Evolutionary conservation across 257 asterid species (phyloP).

Genomic region (Gentiana straminea): DNA sequence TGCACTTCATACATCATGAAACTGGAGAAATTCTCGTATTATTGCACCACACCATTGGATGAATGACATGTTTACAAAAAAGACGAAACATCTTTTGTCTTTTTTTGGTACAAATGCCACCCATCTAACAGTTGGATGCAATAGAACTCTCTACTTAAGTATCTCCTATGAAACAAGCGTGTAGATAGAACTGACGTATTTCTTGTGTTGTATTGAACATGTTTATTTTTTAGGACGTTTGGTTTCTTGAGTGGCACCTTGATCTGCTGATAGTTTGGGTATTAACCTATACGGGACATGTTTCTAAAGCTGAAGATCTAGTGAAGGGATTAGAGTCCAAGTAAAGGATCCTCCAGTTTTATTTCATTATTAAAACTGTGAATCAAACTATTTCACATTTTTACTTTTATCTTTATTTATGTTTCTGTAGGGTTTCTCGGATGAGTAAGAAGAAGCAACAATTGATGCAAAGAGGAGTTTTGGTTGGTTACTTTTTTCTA

Average conservation of each 20-base stretch:
- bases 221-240: constrained; percentile 38
- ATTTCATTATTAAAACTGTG: not conserved
- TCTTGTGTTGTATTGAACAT: constrained; percentile 6
- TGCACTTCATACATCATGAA: no score
- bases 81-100: no score
- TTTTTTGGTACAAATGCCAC: no score
- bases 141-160: no score
- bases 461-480: constrained; percentile 46
- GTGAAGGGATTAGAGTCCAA: constrained; percentile 59
- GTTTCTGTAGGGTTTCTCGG: constrained; percentile 39
- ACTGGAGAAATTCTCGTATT: no score
- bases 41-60: no score
- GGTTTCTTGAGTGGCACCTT: constrained; percentile 96
- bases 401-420: not conserved
- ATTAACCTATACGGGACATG: constrained; percentile 40
- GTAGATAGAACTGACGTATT: not conserved
- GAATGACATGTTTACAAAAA: no score
- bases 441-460: constrained; percentile 68
- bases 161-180: no score
- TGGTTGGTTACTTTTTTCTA: constrained; percentile 34
- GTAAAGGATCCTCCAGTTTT: constrained; percentile 19
- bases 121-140: no score
- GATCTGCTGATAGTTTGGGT: constrained; percentile 81
- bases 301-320: constrained; percentile 55
- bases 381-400: not conserved